These are phyloP conservation scores for Rhodotorula mucilaginosa DNA, from an alignment of 1,284 basidiomycete genomes.

Conservation along the genomic window DNA sequence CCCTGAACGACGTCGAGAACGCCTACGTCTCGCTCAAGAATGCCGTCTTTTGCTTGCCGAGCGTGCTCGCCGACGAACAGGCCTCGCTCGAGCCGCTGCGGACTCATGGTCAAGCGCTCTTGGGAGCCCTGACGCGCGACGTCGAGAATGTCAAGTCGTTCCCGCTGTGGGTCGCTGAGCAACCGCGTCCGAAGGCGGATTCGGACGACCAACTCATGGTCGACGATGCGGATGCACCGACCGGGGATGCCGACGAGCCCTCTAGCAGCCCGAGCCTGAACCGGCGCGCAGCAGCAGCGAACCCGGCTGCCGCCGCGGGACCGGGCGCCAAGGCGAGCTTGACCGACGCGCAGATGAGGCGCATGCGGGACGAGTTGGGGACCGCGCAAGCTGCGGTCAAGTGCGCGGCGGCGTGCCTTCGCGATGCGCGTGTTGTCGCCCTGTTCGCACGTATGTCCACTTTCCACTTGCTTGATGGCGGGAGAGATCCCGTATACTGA, in stretches of 20 bases:
- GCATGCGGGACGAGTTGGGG: constrained; percentile 34
- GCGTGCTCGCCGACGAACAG: not conserved
- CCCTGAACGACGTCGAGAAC: constrained; percentile 31
- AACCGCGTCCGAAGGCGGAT: not conserved
- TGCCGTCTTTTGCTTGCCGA: constrained; percentile 24
- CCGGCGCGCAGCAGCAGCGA: not conserved
- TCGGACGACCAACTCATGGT: not conserved
- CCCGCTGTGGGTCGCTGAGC: constrained; percentile 13
- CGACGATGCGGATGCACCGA: not conserved
- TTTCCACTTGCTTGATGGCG: not conserved
- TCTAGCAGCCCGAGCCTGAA: not conserved
- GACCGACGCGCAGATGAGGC: constrained; percentile 33
- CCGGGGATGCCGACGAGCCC: not conserved
- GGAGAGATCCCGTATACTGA: no score
- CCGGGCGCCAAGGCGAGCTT: constrained; percentile 15
- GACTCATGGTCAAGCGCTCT: not conserved
- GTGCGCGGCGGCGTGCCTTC: constrained; percentile 7
- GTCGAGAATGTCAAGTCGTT: constrained; percentile 33
- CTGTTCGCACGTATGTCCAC: constrained; percentile 19
- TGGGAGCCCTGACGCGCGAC: constrained; percentile 25
- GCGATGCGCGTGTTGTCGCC: not conserved
- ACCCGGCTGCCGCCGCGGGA: not conserved
- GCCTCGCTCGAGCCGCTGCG: constrained; percentile 22
- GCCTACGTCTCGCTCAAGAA: constrained; percentile 27
- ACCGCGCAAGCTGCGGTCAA: constrained; percentile 35